Conservation (phyloP, 164 flowering plant species). For the Tetracentron sinense region DNA sequence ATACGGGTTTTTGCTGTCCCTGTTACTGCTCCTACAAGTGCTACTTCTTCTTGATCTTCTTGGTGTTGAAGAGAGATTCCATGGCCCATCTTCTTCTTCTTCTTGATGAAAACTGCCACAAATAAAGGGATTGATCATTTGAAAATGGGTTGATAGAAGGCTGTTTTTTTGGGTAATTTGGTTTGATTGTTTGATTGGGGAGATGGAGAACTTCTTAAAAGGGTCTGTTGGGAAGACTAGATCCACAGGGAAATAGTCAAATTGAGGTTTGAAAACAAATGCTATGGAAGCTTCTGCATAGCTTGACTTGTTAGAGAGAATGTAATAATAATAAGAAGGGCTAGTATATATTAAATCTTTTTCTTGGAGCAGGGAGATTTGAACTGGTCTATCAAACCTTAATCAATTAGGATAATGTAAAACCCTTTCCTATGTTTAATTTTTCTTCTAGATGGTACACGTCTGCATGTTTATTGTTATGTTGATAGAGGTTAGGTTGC, state of each 20-base stretch:
- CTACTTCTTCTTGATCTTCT: constrained; percentile 16
- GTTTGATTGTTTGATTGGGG: background rate
- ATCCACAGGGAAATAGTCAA: constrained; percentile 15
- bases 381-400: too few species aligned
- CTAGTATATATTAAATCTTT: too few species aligned
- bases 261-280: background rate
- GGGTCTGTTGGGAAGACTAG: constrained; percentile 7
- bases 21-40: background rate
- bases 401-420: too few species aligned
- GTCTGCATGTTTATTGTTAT: too few species aligned
- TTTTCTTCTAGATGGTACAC: too few species aligned
- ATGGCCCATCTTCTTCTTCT: constrained; percentile 20
- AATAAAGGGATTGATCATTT: constrained; percentile 26
- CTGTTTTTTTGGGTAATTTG: background rate
- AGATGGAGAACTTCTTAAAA: background rate
- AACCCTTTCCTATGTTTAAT: too few species aligned
- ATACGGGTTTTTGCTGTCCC: constrained; percentile 48
- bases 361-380: too few species aligned
- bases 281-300: constrained; percentile 14
- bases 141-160: constrained; percentile 1
- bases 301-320: too few species aligned
- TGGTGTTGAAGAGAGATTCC: constrained; percentile 22
- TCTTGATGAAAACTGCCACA: constrained; percentile 28
- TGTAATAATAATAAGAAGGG: too few species aligned
- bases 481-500: too few species aligned